A percentile compares a stretch with the other conserved stretches of the same genome.
Evolutionary conservation across 768 basidiomycete genomes (phyloP).

Genomic region (Termitomyces sp.): DNA sequence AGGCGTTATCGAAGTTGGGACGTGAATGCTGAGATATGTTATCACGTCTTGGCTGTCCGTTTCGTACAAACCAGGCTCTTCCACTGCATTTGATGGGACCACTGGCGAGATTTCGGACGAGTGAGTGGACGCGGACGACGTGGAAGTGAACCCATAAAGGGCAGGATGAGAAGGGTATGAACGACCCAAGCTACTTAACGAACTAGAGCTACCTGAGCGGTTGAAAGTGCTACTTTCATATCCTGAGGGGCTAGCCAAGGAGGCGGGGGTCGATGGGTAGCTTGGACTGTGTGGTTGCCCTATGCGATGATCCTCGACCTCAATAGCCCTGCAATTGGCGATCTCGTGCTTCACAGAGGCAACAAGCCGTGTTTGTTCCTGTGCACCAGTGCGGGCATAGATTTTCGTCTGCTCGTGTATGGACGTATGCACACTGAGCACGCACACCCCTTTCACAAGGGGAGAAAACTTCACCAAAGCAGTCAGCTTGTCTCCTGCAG

Average conservation of each 20-base stretch:
- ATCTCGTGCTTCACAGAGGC: slow-evolving; percentile 67
- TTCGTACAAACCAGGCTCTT: neutral
- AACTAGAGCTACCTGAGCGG: slow-evolving; percentile 5
- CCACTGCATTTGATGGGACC: neutral
- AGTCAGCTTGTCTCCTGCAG: slow-evolving; percentile 80
- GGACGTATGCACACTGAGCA: slow-evolving; percentile 59
- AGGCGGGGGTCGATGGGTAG: slow-evolving; percentile 9
- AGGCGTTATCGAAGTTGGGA: slow-evolving; percentile 62
- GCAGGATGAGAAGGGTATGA: slow-evolving; percentile 1
- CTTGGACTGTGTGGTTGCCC: slow-evolving; percentile 12
- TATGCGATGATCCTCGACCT: slow-evolving; percentile 21
- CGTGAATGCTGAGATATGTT: slow-evolving; percentile 51
- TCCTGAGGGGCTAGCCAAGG: slow-evolving; percentile 7
- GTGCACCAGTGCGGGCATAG: slow-evolving; percentile 43
- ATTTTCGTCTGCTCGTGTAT: slow-evolving; percentile 74
- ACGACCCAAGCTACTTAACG: slow-evolving; percentile 4
- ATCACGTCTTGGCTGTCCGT: slow-evolving; percentile 39
- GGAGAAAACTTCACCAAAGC: slow-evolving; percentile 86
- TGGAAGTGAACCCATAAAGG: slow-evolving; percentile 1
- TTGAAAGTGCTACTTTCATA: neutral
- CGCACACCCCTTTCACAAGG: slow-evolving; percentile 74
- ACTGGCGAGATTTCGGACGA: neutral
- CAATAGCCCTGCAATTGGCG: slow-evolving; percentile 48
- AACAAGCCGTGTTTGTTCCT: slow-evolving; percentile 59
- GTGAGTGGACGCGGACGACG: neutral